Percentiles rank a stretch among this genome's conserved stretches.
phyloP scores from a whole-genome alignment of 2,329 filamentous ascomycete genomes.

The Clonostachys chloroleuca region DNA sequence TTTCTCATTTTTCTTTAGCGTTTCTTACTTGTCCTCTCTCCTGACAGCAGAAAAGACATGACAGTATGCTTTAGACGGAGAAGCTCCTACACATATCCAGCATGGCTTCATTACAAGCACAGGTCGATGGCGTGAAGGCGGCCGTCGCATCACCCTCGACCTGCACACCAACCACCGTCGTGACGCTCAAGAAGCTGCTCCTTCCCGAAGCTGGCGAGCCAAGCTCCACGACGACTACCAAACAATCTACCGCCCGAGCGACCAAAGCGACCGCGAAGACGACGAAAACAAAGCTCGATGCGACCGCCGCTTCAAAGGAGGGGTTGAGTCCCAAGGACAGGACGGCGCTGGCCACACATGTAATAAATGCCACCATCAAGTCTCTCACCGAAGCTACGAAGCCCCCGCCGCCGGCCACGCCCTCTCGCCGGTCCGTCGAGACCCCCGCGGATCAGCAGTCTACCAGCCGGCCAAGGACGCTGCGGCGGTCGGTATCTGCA shows the following conservation, averaged over 20 bases:
- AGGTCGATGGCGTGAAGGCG: slow-evolving; percentile 46
- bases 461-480: slow-evolving; percentile 15
- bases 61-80: no score
- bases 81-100: slow-evolving; percentile 10
- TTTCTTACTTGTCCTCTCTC: background rate
- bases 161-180: slow-evolving; percentile 46
- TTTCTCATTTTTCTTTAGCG: background rate
- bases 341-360: slow-evolving; percentile 65
- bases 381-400: slow-evolving; percentile 64
- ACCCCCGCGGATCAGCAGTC: slow-evolving; percentile 14
- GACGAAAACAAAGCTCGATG: slow-evolving; percentile 11
- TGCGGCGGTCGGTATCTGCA: slow-evolving; percentile 52
- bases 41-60: no score
- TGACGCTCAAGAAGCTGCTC: slow-evolving; percentile 41
- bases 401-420: slow-evolving; percentile 22
- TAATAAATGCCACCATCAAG: slow-evolving; percentile 69
- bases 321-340: slow-evolving; percentile 42
- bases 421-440: slow-evolving; percentile 11
- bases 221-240: background rate
- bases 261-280: slow-evolving; percentile 19
- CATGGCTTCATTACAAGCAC: slow-evolving; percentile 38
- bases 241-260: slow-evolving; percentile 10
- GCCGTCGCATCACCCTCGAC: slow-evolving; percentile 47
- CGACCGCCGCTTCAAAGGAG: background rate
- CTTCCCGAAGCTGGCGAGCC: slow-evolving; percentile 17